phyloP scores from a whole-genome alignment of 83 land plant species.

The Picea abies region DNA sequence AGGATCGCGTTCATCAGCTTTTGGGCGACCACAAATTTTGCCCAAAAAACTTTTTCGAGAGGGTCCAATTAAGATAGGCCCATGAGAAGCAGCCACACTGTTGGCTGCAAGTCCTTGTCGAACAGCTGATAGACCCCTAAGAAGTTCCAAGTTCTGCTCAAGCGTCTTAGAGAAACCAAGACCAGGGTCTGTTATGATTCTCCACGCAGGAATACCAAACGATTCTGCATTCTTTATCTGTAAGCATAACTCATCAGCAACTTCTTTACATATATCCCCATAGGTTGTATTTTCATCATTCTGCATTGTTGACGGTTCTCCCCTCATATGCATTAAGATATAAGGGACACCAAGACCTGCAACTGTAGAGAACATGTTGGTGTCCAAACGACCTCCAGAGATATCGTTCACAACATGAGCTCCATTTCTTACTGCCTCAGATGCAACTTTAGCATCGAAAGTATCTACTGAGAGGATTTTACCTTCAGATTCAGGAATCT shows the following conservation, averaged over 20 bases:
- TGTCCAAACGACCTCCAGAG: conserved; percentile 85
- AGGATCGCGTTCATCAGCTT: conserved; percentile 82
- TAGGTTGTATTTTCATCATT: conserved; percentile 67
- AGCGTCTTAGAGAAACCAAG: conserved; percentile 86
- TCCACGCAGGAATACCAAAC: conserved; percentile 88
- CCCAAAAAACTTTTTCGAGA: conserved; percentile 91
- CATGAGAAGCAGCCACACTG: conserved; percentile 59
- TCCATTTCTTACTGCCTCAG: conserved; percentile 74
- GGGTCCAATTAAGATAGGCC: conserved; percentile 79
- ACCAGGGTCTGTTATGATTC: conserved; percentile 89
- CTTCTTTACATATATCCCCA: conserved; percentile 61
- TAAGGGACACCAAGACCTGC: conserved; percentile 81
- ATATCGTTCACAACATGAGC: conserved; percentile 91
- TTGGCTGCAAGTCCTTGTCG: conserved; percentile 47
- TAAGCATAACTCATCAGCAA: conserved; percentile 60
- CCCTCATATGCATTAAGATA: conserved; percentile 94
- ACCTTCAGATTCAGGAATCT: conserved; percentile 62
- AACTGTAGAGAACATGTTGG: conserved; percentile 66
- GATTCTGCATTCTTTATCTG: conserved; percentile 63
- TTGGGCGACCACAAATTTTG: conserved; percentile 52
- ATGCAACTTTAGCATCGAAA: conserved; percentile 83
- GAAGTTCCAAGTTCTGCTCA: conserved; percentile 77
- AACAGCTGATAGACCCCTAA: conserved; percentile 47
- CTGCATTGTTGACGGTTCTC: conserved; percentile 90
- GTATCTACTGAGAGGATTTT: conserved; percentile 84